Evolutionary conservation across 441 rosid species (phyloP), one percentile per base, ranked within the genome.

Genomic region (Brassica hybrid): DNA sequence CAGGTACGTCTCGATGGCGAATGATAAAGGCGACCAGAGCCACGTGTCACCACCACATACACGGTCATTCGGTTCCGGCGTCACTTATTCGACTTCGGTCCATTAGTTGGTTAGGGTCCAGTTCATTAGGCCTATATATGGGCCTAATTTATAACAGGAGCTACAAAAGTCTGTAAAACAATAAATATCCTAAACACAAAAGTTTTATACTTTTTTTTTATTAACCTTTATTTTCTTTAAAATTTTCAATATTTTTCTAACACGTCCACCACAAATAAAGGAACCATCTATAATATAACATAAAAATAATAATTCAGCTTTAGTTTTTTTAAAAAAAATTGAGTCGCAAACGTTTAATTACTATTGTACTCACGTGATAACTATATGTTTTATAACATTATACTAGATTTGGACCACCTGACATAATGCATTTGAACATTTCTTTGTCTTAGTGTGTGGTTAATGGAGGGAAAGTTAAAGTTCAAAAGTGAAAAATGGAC

Each of bases 71-170:
- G 12, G 45, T 38, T 38, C 3, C 12, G 4, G 43, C 45, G 2
- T 9, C 50, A 3, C 50, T 11, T 43, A 43, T 43, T 4, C 48
- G n/a, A 10, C n/a, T 41, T 41, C 48, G n/a, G 48, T 43, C n/a
- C 54, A 48, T 11, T 48, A 13, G 21, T 63, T 63, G 25, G 54
- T 63, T 16, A 9, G n/a, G 48, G 25, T 43, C 48, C 9, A 84
- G 83, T 88, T 89, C 1, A 89, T 91, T 43, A 95, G 90, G 30
- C 96, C 91, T 43, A 13, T 65, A 4, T 19, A 18, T 65, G 56
- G 56, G 56, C 17, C 30, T 65, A 12, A 65, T 65, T 19, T 65
- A 41, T 13, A 45, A 45, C 18, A 7, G 6, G 14, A 48, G 17
- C 54, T 13, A 45, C 36, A 23, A 66, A 48, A 66, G 70, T 9